phyloP scores from a whole-genome alignment of 306 rosid genomes.

The Lotus japonicus region DNA sequence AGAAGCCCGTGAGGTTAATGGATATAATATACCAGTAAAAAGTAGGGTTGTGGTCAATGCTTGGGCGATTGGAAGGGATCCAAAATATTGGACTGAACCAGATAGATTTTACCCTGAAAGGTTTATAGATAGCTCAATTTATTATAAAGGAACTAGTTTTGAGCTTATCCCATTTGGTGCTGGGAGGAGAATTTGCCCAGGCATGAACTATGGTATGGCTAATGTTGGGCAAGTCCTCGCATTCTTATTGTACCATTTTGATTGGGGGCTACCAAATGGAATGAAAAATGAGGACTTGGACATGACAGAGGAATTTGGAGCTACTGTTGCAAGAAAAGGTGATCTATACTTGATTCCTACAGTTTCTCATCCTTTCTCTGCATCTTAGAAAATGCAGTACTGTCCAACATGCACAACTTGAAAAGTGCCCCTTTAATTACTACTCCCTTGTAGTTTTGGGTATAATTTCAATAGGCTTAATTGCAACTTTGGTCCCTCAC shows the following conservation, averaged over 20 bases:
- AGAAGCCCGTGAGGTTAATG: constrained; percentile 3
- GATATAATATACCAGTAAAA: constrained; percentile 10
- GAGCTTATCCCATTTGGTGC: constrained; percentile 22
- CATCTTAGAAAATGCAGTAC: no score
- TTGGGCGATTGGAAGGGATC: constrained; percentile 26
- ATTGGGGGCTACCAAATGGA: not conserved
- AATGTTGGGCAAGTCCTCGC: constrained; percentile 6
- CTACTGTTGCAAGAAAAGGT: not conserved
- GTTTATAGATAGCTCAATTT: not conserved
- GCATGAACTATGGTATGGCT: not conserved
- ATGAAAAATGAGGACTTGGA: not conserved
- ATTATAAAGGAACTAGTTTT: not conserved
- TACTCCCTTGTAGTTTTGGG: no score
- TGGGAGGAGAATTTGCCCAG: constrained; percentile 16
- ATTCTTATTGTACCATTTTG: not conserved
- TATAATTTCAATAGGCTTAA: no score
- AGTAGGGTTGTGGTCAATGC: constrained; percentile 16
- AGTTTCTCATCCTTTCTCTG: not conserved
- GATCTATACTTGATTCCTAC: not conserved
- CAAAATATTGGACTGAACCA: constrained; percentile 3
- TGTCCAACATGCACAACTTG: no score
- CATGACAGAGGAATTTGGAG: constrained; percentile 1
- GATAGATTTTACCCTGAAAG: constrained; percentile 3
- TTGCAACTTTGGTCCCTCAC: no score
- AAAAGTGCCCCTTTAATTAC: no score